phyloP scores from a whole-genome alignment of 345 rosid species.

The Populus davidiana region DNA sequence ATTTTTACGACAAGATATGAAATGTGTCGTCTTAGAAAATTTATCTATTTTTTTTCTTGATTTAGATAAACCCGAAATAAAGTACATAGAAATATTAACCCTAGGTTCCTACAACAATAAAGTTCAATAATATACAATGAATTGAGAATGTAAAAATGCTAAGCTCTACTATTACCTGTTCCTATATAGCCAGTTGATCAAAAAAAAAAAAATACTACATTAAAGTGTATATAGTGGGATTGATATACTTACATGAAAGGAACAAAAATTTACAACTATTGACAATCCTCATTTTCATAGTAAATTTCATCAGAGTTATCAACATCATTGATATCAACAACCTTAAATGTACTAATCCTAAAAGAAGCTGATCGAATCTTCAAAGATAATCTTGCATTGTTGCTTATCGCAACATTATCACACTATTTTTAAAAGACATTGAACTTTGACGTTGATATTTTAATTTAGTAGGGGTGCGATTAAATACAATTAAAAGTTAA shows the following conservation, averaged over 20 bases:
- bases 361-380: conserved; percentile 41
- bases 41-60: too few species aligned
- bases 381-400: conserved; percentile 39
- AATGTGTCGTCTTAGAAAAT: too few species aligned
- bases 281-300: conserved; percentile 14
- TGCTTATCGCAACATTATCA: conserved; percentile 18
- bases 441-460: accelerated
- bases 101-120: too few species aligned
- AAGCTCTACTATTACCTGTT: too few species aligned
- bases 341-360: conserved; percentile 54
- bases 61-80: too few species aligned
- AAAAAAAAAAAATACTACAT: not conserved
- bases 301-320: conserved; percentile 24
- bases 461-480: accelerated
- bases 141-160: not conserved
- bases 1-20: too few species aligned
- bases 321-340: conserved; percentile 48
- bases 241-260: not conserved
- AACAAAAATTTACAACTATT: not conserved
- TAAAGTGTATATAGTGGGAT: not conserved
- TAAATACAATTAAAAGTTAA: too few species aligned
- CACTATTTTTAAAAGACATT: not conserved
- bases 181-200: too few species aligned
- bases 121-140: too few species aligned
- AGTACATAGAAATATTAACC: too few species aligned